Conservation (phyloP, 2,329 filamentous ascomycete genomes). For the Aphanoascus verrucosus region DNA sequence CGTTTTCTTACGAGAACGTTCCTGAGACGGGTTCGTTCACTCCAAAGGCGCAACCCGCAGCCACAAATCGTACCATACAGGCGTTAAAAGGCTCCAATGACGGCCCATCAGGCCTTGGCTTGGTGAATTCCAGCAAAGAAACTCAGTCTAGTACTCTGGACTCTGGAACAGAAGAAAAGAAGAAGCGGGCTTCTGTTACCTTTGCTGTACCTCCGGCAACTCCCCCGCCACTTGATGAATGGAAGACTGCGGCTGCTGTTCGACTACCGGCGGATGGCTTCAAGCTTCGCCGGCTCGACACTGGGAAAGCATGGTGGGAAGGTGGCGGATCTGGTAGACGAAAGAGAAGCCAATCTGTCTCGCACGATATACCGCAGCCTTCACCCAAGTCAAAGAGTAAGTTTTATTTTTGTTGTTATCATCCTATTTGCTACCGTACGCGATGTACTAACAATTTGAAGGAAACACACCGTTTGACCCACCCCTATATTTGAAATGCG, state of each 20-base stretch:
- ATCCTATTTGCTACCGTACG: not conserved
- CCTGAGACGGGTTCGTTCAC: not conserved
- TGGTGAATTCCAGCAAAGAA: slow-evolving; percentile 5
- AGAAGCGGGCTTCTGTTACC: slow-evolving; percentile 34
- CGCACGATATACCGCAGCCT: slow-evolving; percentile 21
- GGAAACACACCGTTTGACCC: slow-evolving; percentile 63
- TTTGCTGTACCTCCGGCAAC: slow-evolving; percentile 40
- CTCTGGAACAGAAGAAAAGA: slow-evolving; percentile 17
- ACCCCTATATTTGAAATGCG: slow-evolving; percentile 73
- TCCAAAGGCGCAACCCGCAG: not conserved
- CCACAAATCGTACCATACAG: not conserved
- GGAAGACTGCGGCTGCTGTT: slow-evolving; percentile 57
- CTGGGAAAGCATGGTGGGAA: slow-evolving; percentile 68
- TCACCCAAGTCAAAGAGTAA: slow-evolving; percentile 26
- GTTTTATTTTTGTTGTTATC: slow-evolving; percentile 5
- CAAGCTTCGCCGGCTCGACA: slow-evolving; percentile 43
- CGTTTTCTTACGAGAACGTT: not conserved
- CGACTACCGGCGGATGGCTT: slow-evolving; percentile 49
- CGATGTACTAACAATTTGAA: slow-evolving; percentile 33
- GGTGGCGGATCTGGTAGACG: slow-evolving; percentile 38
- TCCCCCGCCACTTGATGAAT: slow-evolving; percentile 46
- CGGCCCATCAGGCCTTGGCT: slow-evolving; percentile 1
- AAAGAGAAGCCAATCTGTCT: slow-evolving; percentile 38
- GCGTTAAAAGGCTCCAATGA: not conserved
- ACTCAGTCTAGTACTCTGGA: slow-evolving; percentile 15